A percentile compares a stretch with the other conserved stretches of the same genome.
phyloP scores from a whole-genome alignment of 73 alveolate genomes.

The Effrenium voratum region DNA sequence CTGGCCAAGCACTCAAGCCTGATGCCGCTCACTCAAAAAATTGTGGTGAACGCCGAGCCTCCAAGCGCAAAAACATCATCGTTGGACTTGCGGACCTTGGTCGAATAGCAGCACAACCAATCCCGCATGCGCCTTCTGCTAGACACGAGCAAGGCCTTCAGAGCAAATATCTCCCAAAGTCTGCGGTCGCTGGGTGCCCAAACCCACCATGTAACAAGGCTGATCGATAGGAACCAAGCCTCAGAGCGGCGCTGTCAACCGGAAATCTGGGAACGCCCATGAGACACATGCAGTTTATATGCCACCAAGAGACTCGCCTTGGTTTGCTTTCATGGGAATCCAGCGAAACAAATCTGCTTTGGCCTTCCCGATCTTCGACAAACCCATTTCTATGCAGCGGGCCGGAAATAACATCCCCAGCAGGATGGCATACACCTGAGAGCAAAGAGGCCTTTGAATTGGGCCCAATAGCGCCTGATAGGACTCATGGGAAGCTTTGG shows the following conservation, averaged over 20 bases:
- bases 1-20: neutral
- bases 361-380: too few species aligned
- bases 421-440: too few species aligned
- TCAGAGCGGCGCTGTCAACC: neutral
- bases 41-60: too few species aligned
- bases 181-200: neutral
- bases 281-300: too few species aligned
- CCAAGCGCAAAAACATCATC: neutral
- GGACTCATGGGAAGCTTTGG: too few species aligned
- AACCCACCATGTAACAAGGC: neutral
- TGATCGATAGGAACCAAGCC: slow-evolving; percentile 33
- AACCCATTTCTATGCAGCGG: too few species aligned
- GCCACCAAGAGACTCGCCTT: neutral
- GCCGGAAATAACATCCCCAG: too few species aligned
- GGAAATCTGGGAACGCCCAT: too few species aligned
- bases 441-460: too few species aligned
- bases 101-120: neutral
- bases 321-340: neutral
- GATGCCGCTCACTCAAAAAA: neutral
- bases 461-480: too few species aligned
- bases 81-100: neutral
- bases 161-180: neutral
- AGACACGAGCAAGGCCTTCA: neutral
- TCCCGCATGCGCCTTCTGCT: neutral
- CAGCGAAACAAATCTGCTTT: neutral